Conservation (phyloP, 2,329 filamentous ascomycete species). For the Teratosphaeria nubilosa region DNA sequence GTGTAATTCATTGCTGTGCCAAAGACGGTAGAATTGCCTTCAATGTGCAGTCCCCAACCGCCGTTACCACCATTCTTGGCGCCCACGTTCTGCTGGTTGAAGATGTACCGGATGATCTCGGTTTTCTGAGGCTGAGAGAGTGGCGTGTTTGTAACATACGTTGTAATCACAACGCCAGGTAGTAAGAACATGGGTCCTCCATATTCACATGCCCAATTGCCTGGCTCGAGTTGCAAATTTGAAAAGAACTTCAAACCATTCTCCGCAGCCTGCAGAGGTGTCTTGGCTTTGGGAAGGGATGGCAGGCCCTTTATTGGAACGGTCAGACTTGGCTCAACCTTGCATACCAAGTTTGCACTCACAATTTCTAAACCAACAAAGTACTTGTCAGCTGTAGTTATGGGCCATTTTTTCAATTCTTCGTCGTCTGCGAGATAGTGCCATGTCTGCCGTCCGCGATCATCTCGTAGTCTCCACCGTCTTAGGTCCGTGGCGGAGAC, state of each 20-base stretch:
- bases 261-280: conserved; percentile 62
- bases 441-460: conserved; percentile 83
- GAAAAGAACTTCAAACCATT: conserved; percentile 88
- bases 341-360: conserved; percentile 14
- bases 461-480: conserved; percentile 76
- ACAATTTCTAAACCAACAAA: conserved; percentile 73
- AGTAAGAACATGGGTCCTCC: conserved; percentile 94
- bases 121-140: conserved; percentile 70
- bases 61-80: conserved; percentile 58
- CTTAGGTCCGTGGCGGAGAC: conserved; percentile 56
- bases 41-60: conserved; percentile 95
- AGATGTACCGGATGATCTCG: conserved; percentile 88
- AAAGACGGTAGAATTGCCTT: conserved; percentile 85
- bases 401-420: conserved; percentile 67
- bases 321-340: conserved; percentile 2
- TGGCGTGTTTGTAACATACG: conserved; percentile 81
- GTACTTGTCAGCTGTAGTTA: conserved; percentile 81
- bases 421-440: conserved; percentile 72
- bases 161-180: conserved; percentile 72
- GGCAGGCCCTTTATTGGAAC: conserved; percentile 49
- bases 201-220: conserved; percentile 96
- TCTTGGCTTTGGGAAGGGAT: conserved; percentile 58
- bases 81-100: conserved; percentile 60
- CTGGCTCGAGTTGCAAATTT: conserved; percentile 74
- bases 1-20: conserved; percentile 86